Percentiles rank a stretch among this genome's conserved stretches.
These are phyloP conservation scores for Maudiozyma barnettii DNA, from an alignment of 805 yeast species.

Conservation along the genomic window DNA sequence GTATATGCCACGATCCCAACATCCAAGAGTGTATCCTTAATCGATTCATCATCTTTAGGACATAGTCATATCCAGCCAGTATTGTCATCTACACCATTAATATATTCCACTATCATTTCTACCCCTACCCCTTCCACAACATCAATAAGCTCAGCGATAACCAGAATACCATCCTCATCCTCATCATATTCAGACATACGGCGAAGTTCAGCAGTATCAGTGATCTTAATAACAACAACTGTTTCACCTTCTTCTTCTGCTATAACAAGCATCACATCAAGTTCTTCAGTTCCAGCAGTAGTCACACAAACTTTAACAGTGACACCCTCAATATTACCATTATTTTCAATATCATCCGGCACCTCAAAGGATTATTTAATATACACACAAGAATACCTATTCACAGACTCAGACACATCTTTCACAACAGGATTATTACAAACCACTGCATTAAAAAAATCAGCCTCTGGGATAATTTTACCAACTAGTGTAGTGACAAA, in stretches of 20 bases:
- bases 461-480: background rate
- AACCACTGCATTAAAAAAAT: background rate
- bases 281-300: background rate
- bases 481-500: background rate
- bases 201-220: background rate
- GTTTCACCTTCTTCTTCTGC: background rate
- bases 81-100: background rate
- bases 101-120: background rate
- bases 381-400: slow-evolving; percentile 11
- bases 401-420: slow-evolving; percentile 13
- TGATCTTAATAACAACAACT: background rate
- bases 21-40: background rate
- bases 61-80: background rate
- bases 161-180: background rate
- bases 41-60: background rate
- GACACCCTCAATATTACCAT: background rate
- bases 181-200: slow-evolving; percentile 4
- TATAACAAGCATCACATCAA: background rate
- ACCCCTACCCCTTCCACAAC: background rate
- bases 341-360: slow-evolving; percentile 7
- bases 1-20: too few species aligned
- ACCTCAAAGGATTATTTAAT: slow-evolving; percentile 5
- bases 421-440: slow-evolving; percentile 11
- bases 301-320: background rate
- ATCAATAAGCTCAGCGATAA: background rate